A percentile compares a stretch with the other conserved stretches of the same genome.
These are phyloP conservation scores for Camillea tinctor DNA, from an alignment of 2,329 filamentous ascomycete species.

Conservation along the genomic window DNA sequence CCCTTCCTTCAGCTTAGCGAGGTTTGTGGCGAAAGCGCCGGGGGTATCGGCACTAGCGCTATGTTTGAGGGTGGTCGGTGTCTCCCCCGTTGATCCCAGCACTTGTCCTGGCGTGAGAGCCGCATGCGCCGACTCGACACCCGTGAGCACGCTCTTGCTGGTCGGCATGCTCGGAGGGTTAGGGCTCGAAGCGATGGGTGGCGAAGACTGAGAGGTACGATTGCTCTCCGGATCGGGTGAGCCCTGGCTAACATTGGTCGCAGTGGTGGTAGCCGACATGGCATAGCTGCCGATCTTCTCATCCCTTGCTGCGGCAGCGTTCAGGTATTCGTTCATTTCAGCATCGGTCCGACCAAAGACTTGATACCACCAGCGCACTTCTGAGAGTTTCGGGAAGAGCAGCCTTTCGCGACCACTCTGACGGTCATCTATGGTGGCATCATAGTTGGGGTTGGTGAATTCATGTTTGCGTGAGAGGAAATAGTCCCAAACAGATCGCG, in stretches of 20 bases:
- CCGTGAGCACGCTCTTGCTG: slow-evolving; percentile 55
- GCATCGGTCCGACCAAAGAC: slow-evolving; percentile 81
- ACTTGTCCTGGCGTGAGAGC: slow-evolving; percentile 43
- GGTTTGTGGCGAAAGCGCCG: slow-evolving; percentile 42
- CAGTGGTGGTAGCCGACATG: slow-evolving; percentile 19
- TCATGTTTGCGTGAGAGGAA: slow-evolving; percentile 79
- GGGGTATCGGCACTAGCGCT: slow-evolving; percentile 46
- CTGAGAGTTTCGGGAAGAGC: slow-evolving; percentile 72
- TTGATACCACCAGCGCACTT: slow-evolving; percentile 93
- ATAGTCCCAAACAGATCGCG: slow-evolving; percentile 92
- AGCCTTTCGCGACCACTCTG: slow-evolving; percentile 78
- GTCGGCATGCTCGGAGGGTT: slow-evolving; percentile 38
- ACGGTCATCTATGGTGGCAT: slow-evolving; percentile 72
- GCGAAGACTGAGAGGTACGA: slow-evolving; percentile 26
- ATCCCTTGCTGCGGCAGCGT: slow-evolving; percentile 50
- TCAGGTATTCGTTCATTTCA: slow-evolving; percentile 81
- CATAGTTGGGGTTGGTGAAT: slow-evolving; percentile 81
- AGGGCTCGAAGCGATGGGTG: slow-evolving; percentile 32
- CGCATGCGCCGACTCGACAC: slow-evolving; percentile 58
- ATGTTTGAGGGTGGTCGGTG: slow-evolving; percentile 39
- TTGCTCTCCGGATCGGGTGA: slow-evolving; percentile 23
- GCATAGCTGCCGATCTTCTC: slow-evolving; percentile 39
- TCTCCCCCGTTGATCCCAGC: not conserved
- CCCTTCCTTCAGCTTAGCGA: slow-evolving; percentile 44
- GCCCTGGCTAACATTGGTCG: slow-evolving; percentile 25